Conservation (phyloP, 805 yeast genomes). For the Candida andamanensis region DNA sequence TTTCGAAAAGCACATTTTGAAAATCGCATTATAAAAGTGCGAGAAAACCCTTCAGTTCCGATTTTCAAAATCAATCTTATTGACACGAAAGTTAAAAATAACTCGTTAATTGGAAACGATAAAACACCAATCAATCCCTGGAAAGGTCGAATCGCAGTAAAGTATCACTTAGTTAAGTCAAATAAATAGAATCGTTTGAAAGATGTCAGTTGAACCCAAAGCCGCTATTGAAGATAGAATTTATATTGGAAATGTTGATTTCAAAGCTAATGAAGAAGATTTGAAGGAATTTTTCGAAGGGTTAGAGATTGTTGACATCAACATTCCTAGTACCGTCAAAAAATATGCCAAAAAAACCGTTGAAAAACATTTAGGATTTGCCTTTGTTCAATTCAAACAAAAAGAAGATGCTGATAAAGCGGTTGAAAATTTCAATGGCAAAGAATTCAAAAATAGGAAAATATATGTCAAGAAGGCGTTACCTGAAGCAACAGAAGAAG, state of each 20-base stretch:
- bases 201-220: no score
- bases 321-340: constrained; percentile 45
- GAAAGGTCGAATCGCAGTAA: no score
- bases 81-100: no score
- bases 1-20: no score
- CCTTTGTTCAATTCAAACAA: constrained; percentile 49
- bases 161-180: no score
- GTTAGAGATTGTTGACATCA: constrained; percentile 41
- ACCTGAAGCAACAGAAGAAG: constrained; percentile 46
- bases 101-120: no score
- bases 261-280: constrained; percentile 37
- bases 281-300: constrained; percentile 47
- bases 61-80: no score
- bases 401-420: constrained; percentile 43
- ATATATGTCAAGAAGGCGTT: constrained; percentile 51
- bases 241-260: constrained; percentile 41
- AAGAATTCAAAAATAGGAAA: constrained; percentile 41
- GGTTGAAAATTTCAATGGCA: constrained; percentile 37
- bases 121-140: no score
- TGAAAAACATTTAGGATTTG: constrained; percentile 51
- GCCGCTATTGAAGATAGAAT: constrained; percentile 42
- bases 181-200: no score
- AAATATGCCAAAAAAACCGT: constrained; percentile 30
- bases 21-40: no score
- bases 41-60: no score